phyloP scores from a whole-genome alignment of 805 yeast species.

The Pichia eremophila region DNA sequence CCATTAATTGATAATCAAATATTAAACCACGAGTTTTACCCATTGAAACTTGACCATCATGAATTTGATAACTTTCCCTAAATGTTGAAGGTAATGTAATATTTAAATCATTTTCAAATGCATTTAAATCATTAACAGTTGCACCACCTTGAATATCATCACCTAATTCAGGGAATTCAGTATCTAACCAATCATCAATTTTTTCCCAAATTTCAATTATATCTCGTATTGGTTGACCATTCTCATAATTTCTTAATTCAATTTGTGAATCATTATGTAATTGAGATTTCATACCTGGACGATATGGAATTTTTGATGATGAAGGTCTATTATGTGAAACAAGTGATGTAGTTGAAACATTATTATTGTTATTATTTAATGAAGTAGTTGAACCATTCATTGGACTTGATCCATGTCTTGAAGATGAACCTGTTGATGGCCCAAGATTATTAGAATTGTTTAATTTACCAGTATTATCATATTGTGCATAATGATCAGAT shows the following conservation, averaged over 20 bases:
- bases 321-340: constrained; percentile 20
- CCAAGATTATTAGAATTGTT: not conserved
- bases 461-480: constrained; percentile 26
- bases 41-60: constrained; percentile 84
- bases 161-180: constrained; percentile 70
- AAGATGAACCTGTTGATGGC: constrained; percentile 12
- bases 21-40: constrained; percentile 72
- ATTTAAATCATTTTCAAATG: constrained; percentile 75
- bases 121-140: constrained; percentile 68
- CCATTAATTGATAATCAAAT: constrained; percentile 72
- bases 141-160: constrained; percentile 74
- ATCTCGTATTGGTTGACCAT: constrained; percentile 49
- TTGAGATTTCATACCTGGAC: constrained; percentile 32
- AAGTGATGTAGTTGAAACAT: constrained; percentile 20
- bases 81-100: constrained; percentile 73
- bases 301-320: constrained; percentile 24
- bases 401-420: constrained; percentile 18
- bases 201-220: constrained; percentile 83
- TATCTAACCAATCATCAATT: constrained; percentile 72
- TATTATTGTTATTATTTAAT: constrained; percentile 13
- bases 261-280: constrained; percentile 47
- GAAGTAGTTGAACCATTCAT: constrained; percentile 21
- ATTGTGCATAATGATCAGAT: constrained; percentile 50
- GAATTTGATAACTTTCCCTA: constrained; percentile 65
- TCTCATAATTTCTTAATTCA: constrained; percentile 30